Conservation (phyloP, 164 flowering plant species). For the Tetracentron sinense region DNA sequence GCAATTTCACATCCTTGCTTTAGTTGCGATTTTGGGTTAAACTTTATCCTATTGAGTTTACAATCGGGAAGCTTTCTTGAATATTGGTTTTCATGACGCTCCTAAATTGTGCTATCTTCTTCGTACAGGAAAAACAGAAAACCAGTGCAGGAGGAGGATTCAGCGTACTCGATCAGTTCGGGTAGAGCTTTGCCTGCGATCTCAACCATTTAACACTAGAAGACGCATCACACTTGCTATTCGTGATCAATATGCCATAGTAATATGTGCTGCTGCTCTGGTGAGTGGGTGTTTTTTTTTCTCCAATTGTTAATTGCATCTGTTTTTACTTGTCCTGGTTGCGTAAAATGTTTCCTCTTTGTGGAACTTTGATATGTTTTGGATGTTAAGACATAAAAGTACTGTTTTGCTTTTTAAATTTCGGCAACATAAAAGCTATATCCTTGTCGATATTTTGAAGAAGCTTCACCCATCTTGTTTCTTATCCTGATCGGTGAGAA, state of each 20-base stretch:
- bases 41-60: too few species aligned
- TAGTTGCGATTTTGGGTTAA: too few species aligned
- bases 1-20: too few species aligned
- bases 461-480: too few species aligned
- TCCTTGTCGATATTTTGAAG: too few species aligned
- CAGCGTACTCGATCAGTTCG: slow-evolving; percentile 4
- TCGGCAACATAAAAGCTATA: too few species aligned
- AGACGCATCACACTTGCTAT: slow-evolving; percentile 4
- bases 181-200: slow-evolving; percentile 12
- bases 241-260: slow-evolving; percentile 17
- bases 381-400: neutral
- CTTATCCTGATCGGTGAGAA: too few species aligned
- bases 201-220: slow-evolving; percentile 17
- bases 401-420: too few species aligned
- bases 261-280: slow-evolving; percentile 34
- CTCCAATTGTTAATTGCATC: neutral
- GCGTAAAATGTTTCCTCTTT: neutral
- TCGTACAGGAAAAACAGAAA: slow-evolving; percentile 1
- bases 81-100: neutral
- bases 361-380: neutral
- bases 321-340: neutral
- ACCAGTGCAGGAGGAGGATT: neutral
- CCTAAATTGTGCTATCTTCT: neutral
- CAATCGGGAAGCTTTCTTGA: too few species aligned
- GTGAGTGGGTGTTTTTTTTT: slow-evolving; percentile 21